These are phyloP conservation scores for Aspergillus cavernicola DNA, from an alignment of 495 filamentous ascomycete species.

Conservation along the genomic window DNA sequence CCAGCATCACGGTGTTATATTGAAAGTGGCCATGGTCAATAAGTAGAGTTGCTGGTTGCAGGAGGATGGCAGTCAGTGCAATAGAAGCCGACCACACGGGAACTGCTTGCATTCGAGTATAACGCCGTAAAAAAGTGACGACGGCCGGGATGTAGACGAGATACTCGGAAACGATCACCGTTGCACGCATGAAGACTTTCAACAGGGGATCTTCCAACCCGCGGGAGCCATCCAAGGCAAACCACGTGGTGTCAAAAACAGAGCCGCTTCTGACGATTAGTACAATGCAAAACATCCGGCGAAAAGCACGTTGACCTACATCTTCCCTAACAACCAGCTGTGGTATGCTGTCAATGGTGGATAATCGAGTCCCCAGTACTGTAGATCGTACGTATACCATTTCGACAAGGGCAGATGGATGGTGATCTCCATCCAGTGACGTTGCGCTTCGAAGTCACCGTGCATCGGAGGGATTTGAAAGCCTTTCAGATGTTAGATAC, in stretches of 20 bases:
- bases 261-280: constrained; percentile 53
- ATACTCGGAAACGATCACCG: constrained; percentile 86
- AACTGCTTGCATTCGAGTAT: constrained; percentile 67
- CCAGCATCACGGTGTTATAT: constrained; percentile 98
- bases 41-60: constrained; percentile 89
- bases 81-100: constrained; percentile 74
- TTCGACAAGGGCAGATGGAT: constrained; percentile 81
- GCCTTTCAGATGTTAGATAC: constrained; percentile 48
- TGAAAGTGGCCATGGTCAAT: constrained; percentile 99
- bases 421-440: constrained; percentile 99
- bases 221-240: constrained; percentile 79
- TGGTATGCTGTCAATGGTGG: constrained; percentile 97
- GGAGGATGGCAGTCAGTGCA: constrained; percentile 81
- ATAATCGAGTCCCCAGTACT: constrained; percentile 98
- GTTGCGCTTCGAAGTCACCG: constrained; percentile 94
- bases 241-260: constrained; percentile 78
- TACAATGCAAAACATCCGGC: background rate
- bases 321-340: constrained; percentile 86
- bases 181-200: constrained; percentile 94
- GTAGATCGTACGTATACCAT: constrained; percentile 95
- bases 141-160: constrained; percentile 81
- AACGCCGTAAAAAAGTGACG: constrained; percentile 76
- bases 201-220: constrained; percentile 72
- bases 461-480: constrained; percentile 83
- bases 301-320: constrained; percentile 43